Base-by-base conservation (phyloP, 2,329 filamentous ascomycete genomes). In the Leptographium wingfieldii region DNA sequence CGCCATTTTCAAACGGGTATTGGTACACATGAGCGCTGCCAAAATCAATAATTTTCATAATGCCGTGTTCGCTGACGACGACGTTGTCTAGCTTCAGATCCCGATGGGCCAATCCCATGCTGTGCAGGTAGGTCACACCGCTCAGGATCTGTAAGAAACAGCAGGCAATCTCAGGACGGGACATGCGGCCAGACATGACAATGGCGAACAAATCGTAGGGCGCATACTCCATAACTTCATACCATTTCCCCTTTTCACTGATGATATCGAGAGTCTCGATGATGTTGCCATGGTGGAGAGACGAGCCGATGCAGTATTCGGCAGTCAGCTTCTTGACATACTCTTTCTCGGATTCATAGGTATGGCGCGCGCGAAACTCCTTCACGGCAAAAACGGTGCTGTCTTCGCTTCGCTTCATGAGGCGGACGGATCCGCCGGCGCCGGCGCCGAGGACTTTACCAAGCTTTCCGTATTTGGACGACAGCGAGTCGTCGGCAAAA, bases 31-130 rank as follows among this genome's bases (percentile, higher is more conserved):
- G 92, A 0, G 94, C 92, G 74, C 92, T 97, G 31, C 94, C 94
- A 73, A 99, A 99, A 72, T 99, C 94, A 68, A 99, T 99, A 65
- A 99, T 88, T 74, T 99, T 99, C 91, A 99, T 96, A 67, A 99
- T 97, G 2, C 94, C 94, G 68, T 88, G 84, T 69, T 95, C 89
- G 69, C 92, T 97, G 62, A 99, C 92, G 33, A 99, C 94, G 25
- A 99, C 94, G 67, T 99, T 99, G 75, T 99, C 94, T 67, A 99
- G 75, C 74, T 99, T 99, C 67, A 99, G 70, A 77, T 99, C 94
- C 53, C 94, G 85, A 73, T 99, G 94, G 12, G 94, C 92, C 58
- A 99, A 77, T 3, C 94, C 94, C 83, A 96, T 94, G 70, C 88
- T 88, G 73, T 99, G 94, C 63, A 99, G 76, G 71, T 96, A 99